Percentiles rank a stretch among this genome's conserved stretches.
Evolutionary conservation across 495 filamentous ascomycete genomes (phyloP).

Genomic region (Cercophora sp.): DNA sequence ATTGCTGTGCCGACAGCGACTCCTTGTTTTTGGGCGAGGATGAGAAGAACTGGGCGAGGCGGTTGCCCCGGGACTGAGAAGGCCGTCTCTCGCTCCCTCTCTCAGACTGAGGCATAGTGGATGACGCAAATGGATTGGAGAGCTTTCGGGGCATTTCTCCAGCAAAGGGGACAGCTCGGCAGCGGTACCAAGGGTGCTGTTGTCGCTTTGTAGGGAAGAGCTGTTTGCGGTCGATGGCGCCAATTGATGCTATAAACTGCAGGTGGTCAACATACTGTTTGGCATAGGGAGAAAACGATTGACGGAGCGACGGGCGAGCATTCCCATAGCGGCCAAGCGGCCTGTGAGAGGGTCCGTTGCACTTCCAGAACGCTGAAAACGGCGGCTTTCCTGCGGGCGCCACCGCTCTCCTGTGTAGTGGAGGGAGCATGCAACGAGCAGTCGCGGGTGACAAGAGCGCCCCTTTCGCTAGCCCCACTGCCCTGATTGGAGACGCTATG

Average conservation of each 20-base stretch:
- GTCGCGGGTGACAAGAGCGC: no score
- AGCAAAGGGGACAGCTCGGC: no score
- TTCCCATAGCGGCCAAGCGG: no score
- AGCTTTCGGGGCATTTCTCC: conserved; percentile 55
- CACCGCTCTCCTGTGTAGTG: background rate
- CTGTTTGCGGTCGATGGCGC: conserved; percentile 12
- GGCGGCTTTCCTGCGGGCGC: background rate
- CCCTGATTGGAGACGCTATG: no score
- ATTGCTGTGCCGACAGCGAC: conserved; percentile 47
- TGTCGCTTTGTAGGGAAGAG: conserved; percentile 6
- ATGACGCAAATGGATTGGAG: conserved; percentile 35
- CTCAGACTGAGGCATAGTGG: conserved; percentile 35
- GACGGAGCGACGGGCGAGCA: background rate
- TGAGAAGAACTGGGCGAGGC: conserved; percentile 56
- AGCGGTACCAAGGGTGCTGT: conserved; percentile 1
- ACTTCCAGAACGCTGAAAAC: no score
- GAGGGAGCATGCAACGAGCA: no score
- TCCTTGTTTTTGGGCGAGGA: conserved; percentile 67
- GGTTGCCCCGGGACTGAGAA: conserved; percentile 55
- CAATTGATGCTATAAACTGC: conserved; percentile 14
- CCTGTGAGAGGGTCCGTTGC: no score
- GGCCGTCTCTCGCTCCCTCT: conserved; percentile 45
- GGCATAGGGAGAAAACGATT: background rate
- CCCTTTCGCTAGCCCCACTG: no score
- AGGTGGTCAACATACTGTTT: conserved; percentile 10